Evolutionary conservation across 202 grass and related monocot species (phyloP).

Genomic region (Schoenoplectus tabernaemontani): DNA sequence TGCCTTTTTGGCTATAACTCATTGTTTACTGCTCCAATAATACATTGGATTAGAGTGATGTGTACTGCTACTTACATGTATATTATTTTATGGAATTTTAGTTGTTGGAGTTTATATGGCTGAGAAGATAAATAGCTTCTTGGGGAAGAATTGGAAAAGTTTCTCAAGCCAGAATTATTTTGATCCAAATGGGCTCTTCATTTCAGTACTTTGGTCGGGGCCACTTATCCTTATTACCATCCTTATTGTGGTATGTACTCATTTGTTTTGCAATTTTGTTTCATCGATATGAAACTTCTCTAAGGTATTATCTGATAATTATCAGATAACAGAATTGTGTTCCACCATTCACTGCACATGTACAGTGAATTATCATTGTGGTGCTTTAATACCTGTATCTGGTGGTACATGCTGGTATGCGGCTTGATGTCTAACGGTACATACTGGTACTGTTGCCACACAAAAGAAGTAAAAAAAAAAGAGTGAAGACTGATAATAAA

Average conservation of each 20-base stretch:
- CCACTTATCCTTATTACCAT: conserved; percentile 66
- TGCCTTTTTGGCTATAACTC: background rate
- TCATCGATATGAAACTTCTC: background rate
- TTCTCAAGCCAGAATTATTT: conserved; percentile 96
- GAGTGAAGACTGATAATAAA: background rate
- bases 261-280: background rate
- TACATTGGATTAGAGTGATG: background rate
- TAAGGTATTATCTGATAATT: background rate
- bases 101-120: conserved; percentile 91
- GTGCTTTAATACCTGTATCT: background rate
- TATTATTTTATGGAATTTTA: conserved; percentile 18
- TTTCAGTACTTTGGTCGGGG: conserved; percentile 91
- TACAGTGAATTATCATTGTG: background rate
- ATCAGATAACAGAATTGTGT: background rate
- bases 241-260: conserved; percentile 61
- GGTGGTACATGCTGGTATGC: background rate
- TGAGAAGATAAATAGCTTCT: conserved; percentile 63
- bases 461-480: background rate
- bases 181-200: conserved; percentile 73
- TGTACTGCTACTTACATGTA: background rate
- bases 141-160: conserved; percentile 72
- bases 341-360: background rate
- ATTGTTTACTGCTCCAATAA: background rate
- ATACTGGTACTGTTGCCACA: background rate
- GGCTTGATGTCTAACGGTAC: background rate